phyloP scores from a whole-genome alignment of 2,329 filamentous ascomycete species.

The Ophiostoma ulmi region DNA sequence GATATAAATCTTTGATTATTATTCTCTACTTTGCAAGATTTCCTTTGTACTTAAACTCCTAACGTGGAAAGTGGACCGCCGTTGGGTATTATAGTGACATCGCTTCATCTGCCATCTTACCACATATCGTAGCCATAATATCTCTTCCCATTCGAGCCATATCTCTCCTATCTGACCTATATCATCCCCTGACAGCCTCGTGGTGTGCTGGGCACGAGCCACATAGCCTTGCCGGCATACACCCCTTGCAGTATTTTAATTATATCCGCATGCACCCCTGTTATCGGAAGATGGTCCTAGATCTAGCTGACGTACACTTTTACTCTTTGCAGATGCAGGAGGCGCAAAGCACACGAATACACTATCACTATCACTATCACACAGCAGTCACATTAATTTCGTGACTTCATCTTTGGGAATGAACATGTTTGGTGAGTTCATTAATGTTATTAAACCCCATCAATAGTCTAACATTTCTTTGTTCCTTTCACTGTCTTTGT shows the following conservation, averaged over 20 bases:
- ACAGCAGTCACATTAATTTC: background rate
- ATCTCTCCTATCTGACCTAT: background rate
- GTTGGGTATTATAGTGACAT: background rate
- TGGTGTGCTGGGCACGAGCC: background rate
- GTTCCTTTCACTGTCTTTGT: background rate
- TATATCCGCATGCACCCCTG: background rate
- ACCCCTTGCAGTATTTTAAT: background rate
- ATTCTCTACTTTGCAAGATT: background rate
- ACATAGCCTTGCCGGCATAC: background rate
- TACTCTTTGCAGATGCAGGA: background rate
- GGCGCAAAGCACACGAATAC: background rate
- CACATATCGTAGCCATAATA: background rate
- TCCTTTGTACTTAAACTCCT: background rate
- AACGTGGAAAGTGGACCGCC: background rate
- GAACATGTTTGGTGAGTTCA: too few species aligned
- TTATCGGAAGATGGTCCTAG: background rate
- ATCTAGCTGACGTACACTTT: background rate
- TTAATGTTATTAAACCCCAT: too few species aligned
- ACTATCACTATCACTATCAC: background rate
- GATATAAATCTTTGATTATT: background rate
- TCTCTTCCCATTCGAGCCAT: background rate
- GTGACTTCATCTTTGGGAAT: too few species aligned
- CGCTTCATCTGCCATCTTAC: background rate
- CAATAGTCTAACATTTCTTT: background rate
- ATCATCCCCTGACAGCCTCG: background rate